Evolutionary conservation across 1,284 basidiomycete species (phyloP), one percentile per base, ranked within the genome.

Genomic region (Erythrobasidium hasegawianum): DNA sequence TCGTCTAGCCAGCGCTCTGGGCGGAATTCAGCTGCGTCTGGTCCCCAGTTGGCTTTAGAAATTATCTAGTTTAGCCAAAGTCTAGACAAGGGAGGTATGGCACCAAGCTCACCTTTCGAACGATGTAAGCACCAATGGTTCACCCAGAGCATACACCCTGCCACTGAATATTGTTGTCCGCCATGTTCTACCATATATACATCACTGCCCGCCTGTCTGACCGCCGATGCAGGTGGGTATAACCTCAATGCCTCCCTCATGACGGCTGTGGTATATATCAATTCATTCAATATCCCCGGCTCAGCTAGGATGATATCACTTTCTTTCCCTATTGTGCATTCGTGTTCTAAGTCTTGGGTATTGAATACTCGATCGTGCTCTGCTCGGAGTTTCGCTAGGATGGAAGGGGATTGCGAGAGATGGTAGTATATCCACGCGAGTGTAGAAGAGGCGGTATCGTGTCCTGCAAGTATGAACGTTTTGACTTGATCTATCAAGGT

Each of bases 401-500:
- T 56, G 49, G 24, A 33, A 10, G 27, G 62, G 14, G 49, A 22
- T 40, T 65, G 62, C 2, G 62, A 65, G 7, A 65, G 45, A 38
- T 65, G 62, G 26, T 65, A 65, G 56, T 65, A 65, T 47, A 45
- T 65, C 62, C 62, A 65, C 27, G 62, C 62, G 22, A 65, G 33
- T 11, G 62, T 65, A 20, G 50, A 55, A 24, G 43, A 50, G 20
- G 62, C 62, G 14, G 62, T 65, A 53, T 65, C 62, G 26, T 65
- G 62, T 2, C 62, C 62, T 2, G 62, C 62, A 27, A 65, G 29
- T 1, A 65, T 47, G 40, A 65, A 65, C 7, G 62, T 65, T 45
- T 65, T 65, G 56, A 65, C 29, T 49, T 65, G 62, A 33, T 65
- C 62, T 20, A 65, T 49, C 1, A 65, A 29, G 22, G 55, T 65